Evolutionary conservation across 2,329 filamentous ascomycete species (phyloP), one percentile per base, ranked within the genome.

Genomic region (Thyridium curvatum): DNA sequence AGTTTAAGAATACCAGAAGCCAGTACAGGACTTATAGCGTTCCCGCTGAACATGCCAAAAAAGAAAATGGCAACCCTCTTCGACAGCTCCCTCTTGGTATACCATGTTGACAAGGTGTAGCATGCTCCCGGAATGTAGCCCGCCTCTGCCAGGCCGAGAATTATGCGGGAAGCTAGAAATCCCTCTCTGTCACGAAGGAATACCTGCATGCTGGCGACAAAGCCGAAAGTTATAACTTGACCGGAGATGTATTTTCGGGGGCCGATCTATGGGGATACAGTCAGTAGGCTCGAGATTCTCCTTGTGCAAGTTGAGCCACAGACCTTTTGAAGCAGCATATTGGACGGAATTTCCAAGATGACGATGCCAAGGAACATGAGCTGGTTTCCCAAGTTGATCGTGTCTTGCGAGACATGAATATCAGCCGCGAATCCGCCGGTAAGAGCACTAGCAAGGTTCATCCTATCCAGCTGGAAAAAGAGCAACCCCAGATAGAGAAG

Each of bases 21-120:
- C 4, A 75, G 52, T 2, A 74, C 54, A 0, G 69, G 68, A 18
- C 65, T 69, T 2, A 73, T 55, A 0, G 70, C 69, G 16, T 69
- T 68, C 0, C 69, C 70, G 0, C 68, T 63, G 41, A 74, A 71
- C 62, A 74, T 73, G 9, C 71, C 70, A 32, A 74, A 70, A 49
- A 74, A 75, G 41, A 74, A 68, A 0, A 74, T 47, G 2, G 70
- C 67, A 7, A 73, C 62, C 13, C 71, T 56, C 38, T 64, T 65
- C 1, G 66, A 64, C 2, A 71, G 52, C 41, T 74, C 68, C 1
- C 55, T 47, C 30, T 61, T 62, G 0, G 59, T 65, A 40, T 74
- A 75, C 69, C 69, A 74, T 2, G 63, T 70, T 0, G 70, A 72
- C 4, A 74, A 52, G 0, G 69, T 73, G 41, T 70, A 74, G 9